phyloP scores from a whole-genome alignment of 805 yeast species.

The Candida hispaniensis region DNA sequence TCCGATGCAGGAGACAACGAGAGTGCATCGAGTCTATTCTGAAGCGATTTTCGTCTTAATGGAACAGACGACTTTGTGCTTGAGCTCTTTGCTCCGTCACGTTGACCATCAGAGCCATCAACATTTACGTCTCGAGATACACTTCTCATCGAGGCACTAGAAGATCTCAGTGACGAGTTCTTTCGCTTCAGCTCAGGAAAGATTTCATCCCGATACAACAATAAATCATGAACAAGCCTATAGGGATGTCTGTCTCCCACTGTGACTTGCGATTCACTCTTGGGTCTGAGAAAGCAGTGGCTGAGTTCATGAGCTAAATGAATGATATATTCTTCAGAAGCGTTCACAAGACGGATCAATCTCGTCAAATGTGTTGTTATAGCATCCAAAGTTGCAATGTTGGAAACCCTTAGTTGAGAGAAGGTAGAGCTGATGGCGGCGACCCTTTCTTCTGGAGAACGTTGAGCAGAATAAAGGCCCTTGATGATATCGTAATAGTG shows the following conservation, averaged over 20 bases:
- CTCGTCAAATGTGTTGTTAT: slow-evolving; percentile 65
- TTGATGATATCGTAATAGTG: slow-evolving; percentile 56
- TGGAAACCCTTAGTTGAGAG: slow-evolving; percentile 55
- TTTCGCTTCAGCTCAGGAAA: slow-evolving; percentile 48
- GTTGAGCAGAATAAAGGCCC: slow-evolving; percentile 45
- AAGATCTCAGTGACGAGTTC: slow-evolving; percentile 19
- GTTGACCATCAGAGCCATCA: slow-evolving; percentile 9
- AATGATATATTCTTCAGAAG: slow-evolving; percentile 26
- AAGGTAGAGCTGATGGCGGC: slow-evolving; percentile 57
- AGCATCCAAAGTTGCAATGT: slow-evolving; percentile 71
- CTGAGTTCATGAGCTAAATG: slow-evolving; percentile 57
- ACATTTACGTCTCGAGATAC: slow-evolving; percentile 11
- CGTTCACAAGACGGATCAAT: slow-evolving; percentile 41
- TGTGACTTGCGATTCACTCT: slow-evolving; percentile 35
- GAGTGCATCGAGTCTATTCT: too few relatives aligned
- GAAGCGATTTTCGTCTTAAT: too few relatives aligned
- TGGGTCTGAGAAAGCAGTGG: slow-evolving; percentile 47
- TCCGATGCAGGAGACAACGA: too few relatives aligned
- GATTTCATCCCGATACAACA: slow-evolving; percentile 48
- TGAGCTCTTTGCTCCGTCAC: slow-evolving; percentile 2
- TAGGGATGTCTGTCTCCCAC: slow-evolving; percentile 49
- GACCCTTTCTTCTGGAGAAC: slow-evolving; percentile 33
- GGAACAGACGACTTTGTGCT: too few relatives aligned
- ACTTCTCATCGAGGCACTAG: slow-evolving; percentile 4
- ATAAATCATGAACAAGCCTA: slow-evolving; percentile 50